Evolutionary conservation across 805 yeast species (phyloP), one percentile per base, ranked within the genome.

Genomic region (Candida golubevii): DNA sequence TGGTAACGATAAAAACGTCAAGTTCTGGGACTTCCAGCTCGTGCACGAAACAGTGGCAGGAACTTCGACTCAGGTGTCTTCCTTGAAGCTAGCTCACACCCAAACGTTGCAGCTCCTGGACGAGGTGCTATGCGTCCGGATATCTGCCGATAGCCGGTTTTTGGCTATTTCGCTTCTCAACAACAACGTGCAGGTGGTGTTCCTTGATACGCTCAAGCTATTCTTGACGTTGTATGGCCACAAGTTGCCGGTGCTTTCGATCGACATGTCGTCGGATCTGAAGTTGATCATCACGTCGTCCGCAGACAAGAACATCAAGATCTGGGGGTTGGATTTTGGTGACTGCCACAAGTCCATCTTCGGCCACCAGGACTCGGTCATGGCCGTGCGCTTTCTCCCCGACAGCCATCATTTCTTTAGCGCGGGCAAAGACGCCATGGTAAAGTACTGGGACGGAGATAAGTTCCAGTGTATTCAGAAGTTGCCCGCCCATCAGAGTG

Each of bases 271-370:
- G 1, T 74, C 65, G 54, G 99, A 93, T 63, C 82, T 91, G 33
- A 91, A 93, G 64, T 63, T 93, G 54, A 77, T 93, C 49, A 81
- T 91, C 42, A 88, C 98, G 0, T 87, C 97, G 4, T 88, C 97
- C 1, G 99, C 99, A 0, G 99, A 93, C 67, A 93, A 93, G 65
- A 93, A 93, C 65, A 87, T 93, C 60, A 89, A 95, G 67, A 85
- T 93, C 46, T 93, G 99, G 99, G 99, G 99, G 41, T 71, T 93
- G 46, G 99, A 93, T 63, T 93, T 93, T 66, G 99, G 99, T 66
- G 99, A 93, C 66, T 93, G 99, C 72, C 99, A 93, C 65, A 85
- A 85, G 62, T 91, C 98, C 1, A 80, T 93, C 26, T 93, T 93
- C 63, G 99, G 95, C 1, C 99, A 93, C 62, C 96, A 89, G 59